Percentiles rank a stretch among this genome's conserved stretches.
Evolutionary conservation across 2,329 filamentous ascomycete genomes (phyloP).

Genomic region (Apiospora arundinis): DNA sequence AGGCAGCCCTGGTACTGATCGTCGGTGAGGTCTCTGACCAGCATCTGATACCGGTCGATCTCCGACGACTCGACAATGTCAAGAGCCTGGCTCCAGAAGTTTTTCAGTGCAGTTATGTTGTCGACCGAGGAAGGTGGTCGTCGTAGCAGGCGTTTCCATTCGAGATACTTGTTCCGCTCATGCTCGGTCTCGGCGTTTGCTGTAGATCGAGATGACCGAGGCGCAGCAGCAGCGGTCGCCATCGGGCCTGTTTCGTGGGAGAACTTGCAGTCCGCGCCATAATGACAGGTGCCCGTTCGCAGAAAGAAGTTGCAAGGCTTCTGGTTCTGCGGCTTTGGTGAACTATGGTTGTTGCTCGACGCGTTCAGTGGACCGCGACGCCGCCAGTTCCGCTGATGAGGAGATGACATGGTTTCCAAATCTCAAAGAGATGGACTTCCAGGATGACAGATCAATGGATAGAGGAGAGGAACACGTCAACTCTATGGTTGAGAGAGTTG

Average conservation of each 20-base stretch:
- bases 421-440: background rate
- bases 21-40: background rate
- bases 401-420: background rate
- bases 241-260: background rate
- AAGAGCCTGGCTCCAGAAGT: constrained; percentile 22
- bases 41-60: background rate
- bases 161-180: constrained; percentile 53
- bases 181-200: background rate
- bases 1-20: background rate
- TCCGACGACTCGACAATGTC: background rate
- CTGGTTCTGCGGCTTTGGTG: background rate
- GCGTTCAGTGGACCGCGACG: background rate
- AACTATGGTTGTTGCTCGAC: background rate
- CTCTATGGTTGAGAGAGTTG: background rate
- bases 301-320: background rate
- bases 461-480: background rate
- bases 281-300: background rate
- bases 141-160: constrained; percentile 35
- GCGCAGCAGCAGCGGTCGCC: background rate
- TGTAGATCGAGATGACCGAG: background rate
- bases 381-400: background rate
- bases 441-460: background rate
- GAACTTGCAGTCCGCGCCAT: background rate
- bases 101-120: constrained; percentile 38
- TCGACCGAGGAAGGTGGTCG: constrained; percentile 29